Base-by-base conservation (phyloP, 2,329 filamentous ascomycete species). In the Fusarium falciforme region DNA sequence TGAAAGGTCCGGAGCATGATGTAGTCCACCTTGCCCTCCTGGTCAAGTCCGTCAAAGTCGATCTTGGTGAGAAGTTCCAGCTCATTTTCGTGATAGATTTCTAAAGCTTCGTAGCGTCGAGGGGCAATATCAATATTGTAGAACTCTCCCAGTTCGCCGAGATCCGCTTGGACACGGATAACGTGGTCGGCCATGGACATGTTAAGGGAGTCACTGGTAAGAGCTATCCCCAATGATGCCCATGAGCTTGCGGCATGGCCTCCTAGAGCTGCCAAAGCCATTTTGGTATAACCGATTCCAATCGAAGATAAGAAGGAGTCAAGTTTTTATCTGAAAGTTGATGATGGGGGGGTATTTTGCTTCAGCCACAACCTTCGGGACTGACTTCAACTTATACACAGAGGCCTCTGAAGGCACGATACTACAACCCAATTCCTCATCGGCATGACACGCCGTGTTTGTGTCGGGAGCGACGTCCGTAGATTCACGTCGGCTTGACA, bases 1-100 rank as follows among this genome's bases (percentile, higher is more conserved):
- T 74, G 72, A 14, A 66, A 74, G 0, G 72, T 74, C 11, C 57
- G 71, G 9, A 74, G 65, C 68, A 75, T 63, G 4, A 74, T 74
- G 33, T 74, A 72, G 0, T 74, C 72, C 0, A 74, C 72, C 20
- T 64, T 74, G 16, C 72, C 59, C 27, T 74, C 72, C 9, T 75
- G 72, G 12, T 74, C 59, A 1, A 74, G 65, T 7, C 27, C 36
- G 0, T 61, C 47, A 52, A 74, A 74, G n/a, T 74, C 65, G 1
- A 74, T 72, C 0, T 36, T 63, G 7, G 55, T 22, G 1, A 74
- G 65, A 6, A 74, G 40, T 0, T 31, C 25, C 0, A 74, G 61
- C 11, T 74, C 72, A 3, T 60, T 49, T 7, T 70, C 71, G 7
- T 74, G 59, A 1, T 74, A 74, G 1, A 4, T 22, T 4, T 54